phyloP scores from a whole-genome alignment of 177 flowering plant genomes.

The Vitis hybrid region DNA sequence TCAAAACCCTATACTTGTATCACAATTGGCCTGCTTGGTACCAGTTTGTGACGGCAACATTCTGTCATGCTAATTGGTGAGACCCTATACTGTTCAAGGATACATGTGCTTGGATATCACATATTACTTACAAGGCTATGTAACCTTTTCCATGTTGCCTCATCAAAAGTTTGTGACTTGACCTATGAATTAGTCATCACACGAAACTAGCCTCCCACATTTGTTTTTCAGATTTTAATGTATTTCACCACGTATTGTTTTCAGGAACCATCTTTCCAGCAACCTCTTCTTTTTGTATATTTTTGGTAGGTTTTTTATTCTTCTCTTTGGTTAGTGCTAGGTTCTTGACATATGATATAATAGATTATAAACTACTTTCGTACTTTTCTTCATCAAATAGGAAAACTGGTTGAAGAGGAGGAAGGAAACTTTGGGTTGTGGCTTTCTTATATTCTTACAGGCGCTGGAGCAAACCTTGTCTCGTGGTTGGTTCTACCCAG shows the following conservation, averaged over 20 bases:
- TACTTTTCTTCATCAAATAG: slow-evolving; percentile 22
- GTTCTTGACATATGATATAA: background rate
- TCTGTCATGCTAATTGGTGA: slow-evolving; percentile 98
- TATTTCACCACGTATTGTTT: slow-evolving; percentile 7
- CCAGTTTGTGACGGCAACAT: too few species aligned
- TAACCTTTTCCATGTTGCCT: too few species aligned
- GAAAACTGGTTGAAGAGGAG: slow-evolving; percentile 94
- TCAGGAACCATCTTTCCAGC: slow-evolving; percentile 98
- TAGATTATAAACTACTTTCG: background rate
- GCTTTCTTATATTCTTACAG: slow-evolving; percentile 87
- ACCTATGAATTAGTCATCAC: too few species aligned
- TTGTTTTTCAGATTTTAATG: background rate
- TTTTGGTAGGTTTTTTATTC: slow-evolving; percentile 63
- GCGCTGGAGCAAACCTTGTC: slow-evolving; percentile 93
- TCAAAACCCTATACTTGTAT: slow-evolving; percentile 69
- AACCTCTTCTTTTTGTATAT: slow-evolving; percentile 96
- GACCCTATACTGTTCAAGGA: slow-evolving; percentile 18
- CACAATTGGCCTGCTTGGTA: slow-evolving; percentile 87
- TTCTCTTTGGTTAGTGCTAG: background rate
- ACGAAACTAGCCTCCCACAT: too few species aligned
- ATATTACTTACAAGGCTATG: too few species aligned
- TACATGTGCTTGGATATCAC: too few species aligned
- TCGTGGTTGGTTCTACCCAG: slow-evolving; percentile 93
- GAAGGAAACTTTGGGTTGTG: slow-evolving; percentile 85
- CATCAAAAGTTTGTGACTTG: too few species aligned